Base-by-base conservation (phyloP, 208 protist genomes). In the Balamuthia mandrillaris region DNA sequence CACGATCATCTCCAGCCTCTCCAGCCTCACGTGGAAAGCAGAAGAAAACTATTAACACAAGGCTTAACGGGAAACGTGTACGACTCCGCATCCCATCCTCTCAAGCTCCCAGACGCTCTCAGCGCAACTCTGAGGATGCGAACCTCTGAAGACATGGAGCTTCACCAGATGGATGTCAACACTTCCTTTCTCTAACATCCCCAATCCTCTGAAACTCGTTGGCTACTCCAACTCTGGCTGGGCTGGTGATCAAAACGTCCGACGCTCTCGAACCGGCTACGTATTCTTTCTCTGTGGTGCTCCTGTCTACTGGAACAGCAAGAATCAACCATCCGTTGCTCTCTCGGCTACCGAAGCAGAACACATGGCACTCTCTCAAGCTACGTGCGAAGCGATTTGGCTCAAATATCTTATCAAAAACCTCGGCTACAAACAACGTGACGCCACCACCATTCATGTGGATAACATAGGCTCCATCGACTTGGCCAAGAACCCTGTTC, bases 401-500 rank as follows among this genome's bases (percentile, higher is more conserved):
- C n/a, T 82, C 2, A 4, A 31, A 24, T 6, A 21, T 2, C 29
- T 65, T 24, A 41, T 1, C 0, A 0, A 31, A 0, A 29, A 24
- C 18, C 29, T 77, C 14, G 58, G 4, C 0, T n/a, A n/a, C n/a
- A n/a, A n/a, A n/a, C n/a, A n/a, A n/a, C n/a, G n/a, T n/a, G n/a
- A n/a, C n/a, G n/a, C n/a, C n/a, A 56, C 49, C 49, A 56, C 49
- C 16, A 33, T 82, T 0, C n/a, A 29, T 12, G 47, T 2, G 18
- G 12, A 82, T 31, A 82, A 82, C 31, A n/a, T n/a, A n/a, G n/a
- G n/a, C n/a, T n/a, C n/a, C n/a, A 60, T 82, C 10, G 51, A 31
- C 33, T 47, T 4, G 12, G 33, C 70, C 42, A 70, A 70, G 18
- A n/a, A n/a, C n/a, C n/a, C n/a, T n/a, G n/a, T n/a, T n/a, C n/a